Base-by-base conservation (phyloP, 2,329 filamentous ascomycete species). In the Colletotrichum sp. region DNA sequence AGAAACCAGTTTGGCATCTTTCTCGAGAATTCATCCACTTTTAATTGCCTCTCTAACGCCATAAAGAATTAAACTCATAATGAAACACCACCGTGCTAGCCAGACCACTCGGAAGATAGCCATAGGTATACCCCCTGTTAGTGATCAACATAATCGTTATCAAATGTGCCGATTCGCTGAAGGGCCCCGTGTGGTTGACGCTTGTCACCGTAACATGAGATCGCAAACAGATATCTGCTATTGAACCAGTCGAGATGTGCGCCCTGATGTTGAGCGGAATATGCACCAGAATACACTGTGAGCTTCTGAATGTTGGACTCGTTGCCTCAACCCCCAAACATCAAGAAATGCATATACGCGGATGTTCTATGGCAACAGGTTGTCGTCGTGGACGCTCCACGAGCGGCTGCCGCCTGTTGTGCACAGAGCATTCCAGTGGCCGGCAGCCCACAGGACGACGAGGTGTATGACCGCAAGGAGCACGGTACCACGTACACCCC, bases 401-500 rank as follows among this genome's bases (percentile, higher is more conserved):
- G 68, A 48, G 16, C 70, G 36, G 21, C 24, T 57, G 8, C 55
- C 77, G 7, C 55, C 77, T 16, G 72, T 73, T 3, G 80, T 79
- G 63, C 86, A 87, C 16, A 87, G 67, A 16, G 81, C 78, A n/a
- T 80, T 78, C 82, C 83, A 83, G 13, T 78, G 79, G 8, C 78
- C 78, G 2, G 84, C 84, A 61, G 83, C 68, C 85, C 83, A 85
- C 1, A 87, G 28, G 2, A 82, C 79, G 2, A 76, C 75, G 67
- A 85, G 78, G 71, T 87, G 85, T 26, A 86, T 74, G 4, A 73
- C 77, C 6, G 86, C 75, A 4, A 86, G 79, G 5, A 82, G 13
- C 21, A 83, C 6, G 21, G 83, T 85, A 18, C 78, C 81, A 18
- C 81, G 80, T 6, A 85, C 10, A 21, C 83, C 82, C 75, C 82